These are phyloP conservation scores for Verticillium nonalfalfae DNA, from an alignment of 2,329 filamentous ascomycete species.

Conservation along the genomic window DNA sequence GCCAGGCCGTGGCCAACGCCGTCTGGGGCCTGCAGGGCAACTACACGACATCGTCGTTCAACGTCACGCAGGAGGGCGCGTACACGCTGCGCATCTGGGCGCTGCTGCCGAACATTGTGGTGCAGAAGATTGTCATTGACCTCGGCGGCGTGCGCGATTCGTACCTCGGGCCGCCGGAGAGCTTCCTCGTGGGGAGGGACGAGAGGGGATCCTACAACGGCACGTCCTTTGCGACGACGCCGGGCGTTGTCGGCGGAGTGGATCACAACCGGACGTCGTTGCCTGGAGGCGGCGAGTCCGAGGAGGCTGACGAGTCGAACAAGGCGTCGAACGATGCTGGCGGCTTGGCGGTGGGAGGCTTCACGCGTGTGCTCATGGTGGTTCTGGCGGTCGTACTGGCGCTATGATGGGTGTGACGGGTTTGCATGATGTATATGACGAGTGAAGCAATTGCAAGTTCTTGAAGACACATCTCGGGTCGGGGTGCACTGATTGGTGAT, in stretches of 20 bases:
- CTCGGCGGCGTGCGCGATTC: constrained; percentile 47
- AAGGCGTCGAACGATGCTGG: neutral
- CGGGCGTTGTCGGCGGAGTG: constrained; percentile 7
- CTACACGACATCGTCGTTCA: constrained; percentile 37
- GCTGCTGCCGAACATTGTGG: constrained; percentile 42
- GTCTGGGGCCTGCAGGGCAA: constrained; percentile 38
- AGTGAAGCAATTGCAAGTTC: neutral
- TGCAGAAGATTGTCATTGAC: constrained; percentile 51
- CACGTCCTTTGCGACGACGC: constrained; percentile 26
- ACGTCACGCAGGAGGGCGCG: constrained; percentile 30
- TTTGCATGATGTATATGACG: neutral
- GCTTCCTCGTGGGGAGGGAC: constrained; percentile 37
- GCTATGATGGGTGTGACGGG: neutral
- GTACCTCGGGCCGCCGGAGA: constrained; percentile 52
- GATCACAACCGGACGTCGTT: neutral
- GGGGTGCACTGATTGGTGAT: neutral
- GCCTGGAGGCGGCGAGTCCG: neutral
- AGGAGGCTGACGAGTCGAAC: neutral
- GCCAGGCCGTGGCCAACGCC: constrained; percentile 33
- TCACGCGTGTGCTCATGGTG: neutral
- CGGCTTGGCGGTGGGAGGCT: neutral
- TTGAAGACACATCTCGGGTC: neutral
- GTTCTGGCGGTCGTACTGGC: neutral
- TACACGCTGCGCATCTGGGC: constrained; percentile 46
- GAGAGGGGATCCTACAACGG: constrained; percentile 25